phyloP scores from a whole-genome alignment of 2,329 filamentous ascomycete species.

The Paracorniculantispora psalliotae region DNA sequence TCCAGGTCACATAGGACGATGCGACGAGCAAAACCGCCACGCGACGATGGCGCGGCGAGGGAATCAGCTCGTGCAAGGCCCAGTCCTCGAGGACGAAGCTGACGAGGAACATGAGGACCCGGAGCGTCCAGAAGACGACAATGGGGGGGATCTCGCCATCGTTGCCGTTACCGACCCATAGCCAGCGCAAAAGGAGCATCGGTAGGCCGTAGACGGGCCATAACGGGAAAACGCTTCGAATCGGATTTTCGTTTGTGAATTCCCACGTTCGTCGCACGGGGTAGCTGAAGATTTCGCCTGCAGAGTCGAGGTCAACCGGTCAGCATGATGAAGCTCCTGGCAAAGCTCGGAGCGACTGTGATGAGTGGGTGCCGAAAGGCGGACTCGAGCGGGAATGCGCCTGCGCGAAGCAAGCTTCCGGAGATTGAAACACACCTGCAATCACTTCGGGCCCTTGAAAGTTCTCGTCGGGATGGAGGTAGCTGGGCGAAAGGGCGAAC shows the following conservation, averaged over 20 bases:
- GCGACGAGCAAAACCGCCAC: slow-evolving; percentile 79
- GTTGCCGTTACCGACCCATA: slow-evolving; percentile 79
- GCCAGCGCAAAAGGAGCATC: slow-evolving; percentile 87
- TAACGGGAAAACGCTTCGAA: slow-evolving; percentile 93
- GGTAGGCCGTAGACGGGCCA: slow-evolving; percentile 94
- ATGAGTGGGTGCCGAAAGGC: background rate
- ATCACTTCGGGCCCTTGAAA: slow-evolving; percentile 98
- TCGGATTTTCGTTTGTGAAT: slow-evolving; percentile 80
- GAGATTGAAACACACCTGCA: slow-evolving; percentile 61
- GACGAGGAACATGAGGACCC: slow-evolving; percentile 85
- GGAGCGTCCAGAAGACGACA: slow-evolving; percentile 82
- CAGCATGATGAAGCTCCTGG: background rate
- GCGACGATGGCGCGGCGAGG: slow-evolving; percentile 64
- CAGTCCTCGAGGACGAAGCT: slow-evolving; percentile 98
- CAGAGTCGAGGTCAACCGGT: slow-evolving; percentile 1
- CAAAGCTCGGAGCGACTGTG: background rate
- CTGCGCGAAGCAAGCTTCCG: background rate
- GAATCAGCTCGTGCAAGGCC: slow-evolving; percentile 88
- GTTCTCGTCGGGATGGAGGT: slow-evolving; percentile 97
- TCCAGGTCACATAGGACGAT: slow-evolving; percentile 98
- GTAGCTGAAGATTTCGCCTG: slow-evolving; percentile 90
- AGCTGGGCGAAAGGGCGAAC: slow-evolving; percentile 91
- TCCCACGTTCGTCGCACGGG: slow-evolving; percentile 92
- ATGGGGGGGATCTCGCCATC: slow-evolving; percentile 76
- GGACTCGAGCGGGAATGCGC: background rate